Percentiles rank a stretch among this genome's conserved stretches.
Conservation (phyloP, 1,139 yeast species). For the Saccharomyces hybrid region DNA sequence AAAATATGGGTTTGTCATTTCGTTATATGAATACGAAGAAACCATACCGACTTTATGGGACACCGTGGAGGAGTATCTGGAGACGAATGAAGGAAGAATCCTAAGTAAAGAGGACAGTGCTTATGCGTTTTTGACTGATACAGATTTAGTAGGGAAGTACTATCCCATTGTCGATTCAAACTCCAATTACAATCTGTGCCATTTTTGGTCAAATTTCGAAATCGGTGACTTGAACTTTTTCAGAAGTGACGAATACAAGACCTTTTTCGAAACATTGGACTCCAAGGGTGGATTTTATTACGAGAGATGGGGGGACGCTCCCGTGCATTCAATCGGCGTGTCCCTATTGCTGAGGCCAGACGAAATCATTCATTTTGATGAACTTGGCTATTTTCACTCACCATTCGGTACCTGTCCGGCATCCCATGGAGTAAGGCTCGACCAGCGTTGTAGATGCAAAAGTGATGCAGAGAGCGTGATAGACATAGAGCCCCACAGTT, state of each 20-base stretch:
- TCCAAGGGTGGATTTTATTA: too few species aligned
- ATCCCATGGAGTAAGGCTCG: conserved; percentile 40
- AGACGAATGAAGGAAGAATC: conserved; percentile 47
- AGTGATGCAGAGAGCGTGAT: conserved; percentile 38
- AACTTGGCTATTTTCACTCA: conserved; percentile 19
- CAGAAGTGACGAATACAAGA: too few species aligned
- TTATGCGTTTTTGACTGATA: conserved; percentile 60
- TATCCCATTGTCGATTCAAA: conserved; percentile 32
- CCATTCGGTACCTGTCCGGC: conserved; percentile 79
- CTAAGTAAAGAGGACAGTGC: conserved; percentile 59
- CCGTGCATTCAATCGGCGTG: too few species aligned
- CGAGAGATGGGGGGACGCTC: too few species aligned
- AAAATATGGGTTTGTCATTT: conserved; percentile 79
- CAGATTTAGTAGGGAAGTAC: conserved; percentile 34
- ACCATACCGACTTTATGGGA: conserved; percentile 85
- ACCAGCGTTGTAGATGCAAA: conserved; percentile 62
- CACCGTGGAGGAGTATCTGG: conserved; percentile 59
- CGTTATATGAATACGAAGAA: conserved; percentile 68
- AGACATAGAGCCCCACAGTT: conserved; percentile 56
- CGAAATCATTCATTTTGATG: too few species aligned
- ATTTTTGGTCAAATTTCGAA: too few species aligned
- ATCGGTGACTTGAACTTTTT: too few species aligned
- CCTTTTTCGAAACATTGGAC: too few species aligned
- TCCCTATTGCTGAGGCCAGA: too few species aligned
- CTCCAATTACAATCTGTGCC: conserved; percentile 34